These are phyloP conservation scores for Tricladium varicosporioides DNA, from an alignment of 2,329 filamentous ascomycete species.

Conservation along the genomic window DNA sequence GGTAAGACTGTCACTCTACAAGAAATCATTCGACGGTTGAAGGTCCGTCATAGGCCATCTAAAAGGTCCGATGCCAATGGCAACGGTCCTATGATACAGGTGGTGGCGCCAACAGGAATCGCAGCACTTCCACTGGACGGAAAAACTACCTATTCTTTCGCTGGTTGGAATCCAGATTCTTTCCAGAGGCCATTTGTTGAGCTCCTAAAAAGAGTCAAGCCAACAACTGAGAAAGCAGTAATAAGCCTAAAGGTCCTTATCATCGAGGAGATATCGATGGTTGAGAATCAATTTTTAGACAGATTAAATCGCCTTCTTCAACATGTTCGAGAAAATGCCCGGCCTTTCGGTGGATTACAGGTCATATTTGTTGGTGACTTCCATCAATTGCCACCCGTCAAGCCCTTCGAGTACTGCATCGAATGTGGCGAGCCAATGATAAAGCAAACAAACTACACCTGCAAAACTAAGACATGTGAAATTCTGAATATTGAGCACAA, in stretches of 20 bases:
- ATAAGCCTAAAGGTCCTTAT: constrained; percentile 20
- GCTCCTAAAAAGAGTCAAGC: constrained; percentile 7
- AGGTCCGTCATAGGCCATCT: not conserved
- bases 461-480: constrained; percentile 8
- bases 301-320: constrained; percentile 25
- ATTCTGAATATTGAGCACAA: not conserved
- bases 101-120: constrained; percentile 30
- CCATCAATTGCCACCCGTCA: constrained; percentile 31
- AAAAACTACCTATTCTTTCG: constrained; percentile 27
- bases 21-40: constrained; percentile 19
- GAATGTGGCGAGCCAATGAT: constrained; percentile 22
- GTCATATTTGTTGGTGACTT: constrained; percentile 32
- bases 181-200: constrained; percentile 12
- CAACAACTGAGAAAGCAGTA: constrained; percentile 6
- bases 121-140: constrained; percentile 28
- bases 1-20: constrained; percentile 29
- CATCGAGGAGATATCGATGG: constrained; percentile 33
- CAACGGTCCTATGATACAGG: constrained; percentile 17
- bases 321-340: not conserved
- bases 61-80: not conserved
- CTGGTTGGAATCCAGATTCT: constrained; percentile 29
- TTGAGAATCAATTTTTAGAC: constrained; percentile 29
- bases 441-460: not conserved
- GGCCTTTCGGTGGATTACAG: constrained; percentile 30
- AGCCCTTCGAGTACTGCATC: constrained; percentile 27